These are phyloP conservation scores for Rhynchosporium secalis DNA, from an alignment of 2,329 filamentous ascomycete species.

Conservation along the genomic window DNA sequence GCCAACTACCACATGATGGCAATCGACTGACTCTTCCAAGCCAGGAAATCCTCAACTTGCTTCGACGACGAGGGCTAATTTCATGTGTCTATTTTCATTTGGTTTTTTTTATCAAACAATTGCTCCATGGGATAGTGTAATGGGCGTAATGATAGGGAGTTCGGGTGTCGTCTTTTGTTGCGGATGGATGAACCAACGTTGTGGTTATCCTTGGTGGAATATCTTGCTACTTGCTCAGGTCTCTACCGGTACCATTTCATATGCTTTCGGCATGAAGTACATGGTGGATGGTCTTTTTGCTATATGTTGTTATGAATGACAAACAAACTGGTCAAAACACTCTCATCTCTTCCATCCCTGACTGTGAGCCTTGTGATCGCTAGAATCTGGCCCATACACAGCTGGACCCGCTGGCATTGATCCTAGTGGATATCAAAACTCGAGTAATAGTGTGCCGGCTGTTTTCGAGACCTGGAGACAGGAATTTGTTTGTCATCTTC, in stretches of 20 bases:
- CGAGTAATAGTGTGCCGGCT: too few relatives aligned
- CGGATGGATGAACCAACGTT: neutral
- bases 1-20: neutral
- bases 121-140: conserved; percentile 5
- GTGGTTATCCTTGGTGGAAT: neutral
- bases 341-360: neutral
- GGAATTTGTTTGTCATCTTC: neutral
- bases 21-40: neutral
- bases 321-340: neutral
- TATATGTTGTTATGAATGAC: conserved; percentile 6
- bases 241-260: neutral
- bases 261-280: conserved; percentile 4
- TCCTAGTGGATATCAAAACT: neutral
- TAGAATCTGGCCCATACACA: neutral
- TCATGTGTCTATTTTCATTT: conserved; percentile 1
- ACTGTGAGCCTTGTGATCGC: neutral
- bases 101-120: conserved; percentile 8
- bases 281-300: neutral
- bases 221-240: neutral
- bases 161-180: neutral
- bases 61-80: neutral
- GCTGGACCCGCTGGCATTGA: neutral
- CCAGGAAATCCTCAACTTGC: conserved; percentile 5
- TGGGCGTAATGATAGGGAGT: conserved; percentile 1
- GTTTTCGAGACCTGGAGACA: neutral